Percentiles rank a stretch among this genome's conserved stretches.
These are phyloP conservation scores for Eucalyptus curtisii DNA, from an alignment of 345 rosid species.

Conservation along the genomic window DNA sequence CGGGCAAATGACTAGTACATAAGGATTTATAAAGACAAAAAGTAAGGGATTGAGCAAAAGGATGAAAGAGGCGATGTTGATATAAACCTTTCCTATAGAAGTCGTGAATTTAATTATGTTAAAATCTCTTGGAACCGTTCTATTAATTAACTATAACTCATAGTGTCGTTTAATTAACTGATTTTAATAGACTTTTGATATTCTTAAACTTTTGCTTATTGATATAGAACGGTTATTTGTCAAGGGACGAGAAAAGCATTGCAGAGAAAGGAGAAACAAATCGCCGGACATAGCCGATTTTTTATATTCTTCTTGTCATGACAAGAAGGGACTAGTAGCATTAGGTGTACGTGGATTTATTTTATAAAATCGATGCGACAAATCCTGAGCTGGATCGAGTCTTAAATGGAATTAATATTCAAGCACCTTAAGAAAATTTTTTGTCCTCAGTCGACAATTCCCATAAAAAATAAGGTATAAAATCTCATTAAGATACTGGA, in stretches of 20 bases:
- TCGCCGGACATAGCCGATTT: rapidly evolving
- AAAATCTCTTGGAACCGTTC: background rate
- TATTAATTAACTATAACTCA: background rate
- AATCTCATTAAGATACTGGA: background rate
- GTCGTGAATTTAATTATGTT: background rate
- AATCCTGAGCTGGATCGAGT: background rate
- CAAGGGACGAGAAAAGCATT: background rate
- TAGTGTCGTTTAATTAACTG: background rate
- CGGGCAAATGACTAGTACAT: background rate
- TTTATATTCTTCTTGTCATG: background rate
- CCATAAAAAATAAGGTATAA: too few relatives aligned
- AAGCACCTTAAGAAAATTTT: too few relatives aligned
- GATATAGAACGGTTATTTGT: background rate
- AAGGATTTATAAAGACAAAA: background rate
- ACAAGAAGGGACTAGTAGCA: background rate
- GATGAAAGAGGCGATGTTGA: background rate
- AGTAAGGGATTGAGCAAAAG: background rate
- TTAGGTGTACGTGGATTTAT: background rate
- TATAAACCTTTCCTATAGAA: background rate
- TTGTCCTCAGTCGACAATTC: too few relatives aligned
- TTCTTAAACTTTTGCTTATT: background rate
- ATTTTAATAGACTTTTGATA: background rate
- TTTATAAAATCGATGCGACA: background rate
- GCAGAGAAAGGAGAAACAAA: background rate
- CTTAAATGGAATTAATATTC: too few relatives aligned